Conservation (phyloP, 2,329 filamentous ascomycete species). For the Sclerotinia minor region DNA sequence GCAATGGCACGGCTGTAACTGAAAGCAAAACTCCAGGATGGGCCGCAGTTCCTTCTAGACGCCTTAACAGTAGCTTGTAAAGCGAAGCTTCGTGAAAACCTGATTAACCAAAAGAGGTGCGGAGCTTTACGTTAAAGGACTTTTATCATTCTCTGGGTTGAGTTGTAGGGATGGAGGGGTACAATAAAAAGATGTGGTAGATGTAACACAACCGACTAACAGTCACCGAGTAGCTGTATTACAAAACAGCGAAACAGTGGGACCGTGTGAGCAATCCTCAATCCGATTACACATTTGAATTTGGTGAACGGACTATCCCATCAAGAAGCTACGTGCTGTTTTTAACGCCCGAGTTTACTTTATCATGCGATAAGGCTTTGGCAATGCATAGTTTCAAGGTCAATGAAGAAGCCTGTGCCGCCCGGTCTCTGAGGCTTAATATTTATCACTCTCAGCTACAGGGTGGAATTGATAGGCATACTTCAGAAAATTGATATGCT, state of each 20-base stretch:
- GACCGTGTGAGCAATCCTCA: background rate
- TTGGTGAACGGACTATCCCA: background rate
- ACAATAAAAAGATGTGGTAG: background rate
- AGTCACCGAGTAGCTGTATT: conserved; percentile 20
- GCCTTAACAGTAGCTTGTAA: background rate
- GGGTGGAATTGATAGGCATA: conserved; percentile 7
- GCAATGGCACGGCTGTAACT: conserved; percentile 16
- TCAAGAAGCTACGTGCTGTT: conserved; percentile 13
- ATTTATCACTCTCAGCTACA: background rate
- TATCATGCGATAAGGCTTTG: conserved; percentile 22
- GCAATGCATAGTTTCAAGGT: background rate
- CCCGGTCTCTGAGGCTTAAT: conserved; percentile 5
- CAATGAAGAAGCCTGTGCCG: conserved; percentile 13
- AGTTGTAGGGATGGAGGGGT: conserved; percentile 6
- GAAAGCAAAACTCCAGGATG: background rate
- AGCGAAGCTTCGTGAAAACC: background rate
- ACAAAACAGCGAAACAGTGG: conserved; percentile 9
- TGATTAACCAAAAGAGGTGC: background rate
- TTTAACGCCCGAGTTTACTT: conserved; percentile 6
- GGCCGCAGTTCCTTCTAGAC: background rate
- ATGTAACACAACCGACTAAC: conserved; percentile 7
- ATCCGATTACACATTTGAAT: background rate
- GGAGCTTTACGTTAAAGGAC: background rate
- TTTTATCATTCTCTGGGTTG: background rate
- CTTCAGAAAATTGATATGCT: background rate